Evolutionary conservation across 345 rosid genomes (phyloP).

Genomic region (Reutealis trisperma): DNA sequence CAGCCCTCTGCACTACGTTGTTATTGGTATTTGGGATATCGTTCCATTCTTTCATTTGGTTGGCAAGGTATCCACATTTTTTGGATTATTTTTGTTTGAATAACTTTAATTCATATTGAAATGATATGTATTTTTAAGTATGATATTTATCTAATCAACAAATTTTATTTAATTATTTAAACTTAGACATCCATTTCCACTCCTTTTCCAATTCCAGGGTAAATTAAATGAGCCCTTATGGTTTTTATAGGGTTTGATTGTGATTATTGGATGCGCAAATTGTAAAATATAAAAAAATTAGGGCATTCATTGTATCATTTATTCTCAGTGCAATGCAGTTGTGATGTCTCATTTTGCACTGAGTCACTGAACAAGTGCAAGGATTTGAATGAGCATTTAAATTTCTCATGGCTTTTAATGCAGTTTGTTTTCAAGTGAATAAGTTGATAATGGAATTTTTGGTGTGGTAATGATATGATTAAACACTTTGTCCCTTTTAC

Average conservation of each 20-base stretch:
- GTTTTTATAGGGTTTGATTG: not conserved
- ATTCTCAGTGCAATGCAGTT: not conserved
- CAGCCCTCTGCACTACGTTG: too few species aligned
- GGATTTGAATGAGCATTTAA: not conserved
- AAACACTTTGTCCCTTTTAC: constrained; percentile 5
- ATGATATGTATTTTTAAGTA: too few species aligned
- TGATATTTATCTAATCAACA: too few species aligned
- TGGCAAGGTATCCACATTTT: too few species aligned
- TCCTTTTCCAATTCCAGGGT: too few species aligned
- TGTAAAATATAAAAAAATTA: not conserved
- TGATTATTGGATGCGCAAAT: not conserved
- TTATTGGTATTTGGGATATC: too few species aligned
- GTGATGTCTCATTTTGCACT: not conserved
- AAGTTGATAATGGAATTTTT: not conserved
- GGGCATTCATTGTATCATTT: not conserved
- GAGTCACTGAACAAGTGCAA: not conserved
- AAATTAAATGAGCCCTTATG: not conserved
- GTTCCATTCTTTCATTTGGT: too few species aligned
- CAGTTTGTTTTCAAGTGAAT: not conserved
- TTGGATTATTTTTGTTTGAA: too few species aligned
- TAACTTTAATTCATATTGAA: too few species aligned
- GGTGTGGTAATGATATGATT: not conserved
- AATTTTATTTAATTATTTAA: too few species aligned
- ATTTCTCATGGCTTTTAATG: not conserved
- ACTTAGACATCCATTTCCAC: too few species aligned